Percentiles rank a stretch among this genome's conserved stretches.
Evolutionary conservation across 371 early-diverging fungal species (phyloP).

Genomic region (Coelomomyces lativittatus): DNA sequence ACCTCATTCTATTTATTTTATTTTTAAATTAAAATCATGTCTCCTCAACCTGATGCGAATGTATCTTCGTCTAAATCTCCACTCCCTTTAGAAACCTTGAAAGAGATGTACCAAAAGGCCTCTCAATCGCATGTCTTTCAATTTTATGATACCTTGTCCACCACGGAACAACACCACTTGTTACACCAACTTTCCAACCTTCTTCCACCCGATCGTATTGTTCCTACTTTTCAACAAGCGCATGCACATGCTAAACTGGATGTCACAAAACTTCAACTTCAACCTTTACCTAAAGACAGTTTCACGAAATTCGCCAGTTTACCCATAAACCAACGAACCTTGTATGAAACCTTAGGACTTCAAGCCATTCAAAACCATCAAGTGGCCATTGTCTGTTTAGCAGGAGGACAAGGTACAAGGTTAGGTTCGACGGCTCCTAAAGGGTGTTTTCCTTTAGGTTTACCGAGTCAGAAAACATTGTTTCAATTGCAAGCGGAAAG

Average conservation of each 20-base stretch:
- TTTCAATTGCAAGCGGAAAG: constrained; percentile 86
- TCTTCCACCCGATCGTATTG: constrained; percentile 65
- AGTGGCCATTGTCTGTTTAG: constrained; percentile 82
- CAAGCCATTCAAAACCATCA: constrained; percentile 58
- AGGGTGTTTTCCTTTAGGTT: constrained; percentile 76
- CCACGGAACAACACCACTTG: constrained; percentile 34
- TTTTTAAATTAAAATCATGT: too few relatives aligned
- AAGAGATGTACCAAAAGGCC: constrained; percentile 45
- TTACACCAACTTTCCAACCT: constrained; percentile 46
- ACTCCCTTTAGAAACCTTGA: constrained; percentile 8
- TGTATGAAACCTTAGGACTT: constrained; percentile 60
- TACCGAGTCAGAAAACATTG: constrained; percentile 67
- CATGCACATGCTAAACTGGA: not conserved
- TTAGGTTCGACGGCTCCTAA: constrained; percentile 72
- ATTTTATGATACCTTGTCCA: constrained; percentile 49
- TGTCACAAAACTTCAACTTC: constrained; percentile 10
- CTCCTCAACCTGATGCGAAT: too few relatives aligned
- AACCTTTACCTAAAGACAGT: constrained; percentile 55
- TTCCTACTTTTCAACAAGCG: constrained; percentile 9
- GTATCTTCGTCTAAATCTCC: not conserved
- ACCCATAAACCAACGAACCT: constrained; percentile 22
- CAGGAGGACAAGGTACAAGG: constrained; percentile 79
- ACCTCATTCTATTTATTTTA: too few relatives aligned
- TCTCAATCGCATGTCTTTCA: constrained; percentile 79
- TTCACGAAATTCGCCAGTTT: constrained; percentile 55